Evolutionary conservation across 1,284 basidiomycete species (phyloP).

Genomic region (Gymnopus androsaceus): DNA sequence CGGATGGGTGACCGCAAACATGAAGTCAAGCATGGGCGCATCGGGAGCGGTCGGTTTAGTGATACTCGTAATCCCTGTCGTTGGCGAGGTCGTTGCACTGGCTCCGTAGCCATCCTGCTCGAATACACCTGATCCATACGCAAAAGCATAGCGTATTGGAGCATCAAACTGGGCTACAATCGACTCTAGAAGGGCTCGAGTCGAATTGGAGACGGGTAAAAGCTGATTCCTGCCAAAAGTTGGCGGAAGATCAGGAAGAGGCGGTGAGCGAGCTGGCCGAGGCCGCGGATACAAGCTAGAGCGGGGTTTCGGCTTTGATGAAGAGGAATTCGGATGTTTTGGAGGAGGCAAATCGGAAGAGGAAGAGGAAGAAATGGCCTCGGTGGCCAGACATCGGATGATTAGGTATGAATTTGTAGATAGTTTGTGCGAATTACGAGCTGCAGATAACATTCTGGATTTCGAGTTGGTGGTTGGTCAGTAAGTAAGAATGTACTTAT

Average conservation of each 20-base stretch:
- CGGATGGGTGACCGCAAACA: constrained; percentile 92
- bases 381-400: constrained; percentile 52
- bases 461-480: background rate
- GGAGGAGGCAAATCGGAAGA: constrained; percentile 34
- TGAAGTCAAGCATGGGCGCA: constrained; percentile 89
- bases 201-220: constrained; percentile 73
- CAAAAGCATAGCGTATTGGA: constrained; percentile 90
- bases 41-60: constrained; percentile 31
- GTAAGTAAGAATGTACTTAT: background rate
- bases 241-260: constrained; percentile 60
- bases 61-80: constrained; percentile 3
- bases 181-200: constrained; percentile 73
- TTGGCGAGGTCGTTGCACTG: constrained; percentile 14
- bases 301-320: constrained; percentile 25
- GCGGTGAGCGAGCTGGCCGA: constrained; percentile 47
- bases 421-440: constrained; percentile 7
- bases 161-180: constrained; percentile 80
- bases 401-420: constrained; percentile 14
- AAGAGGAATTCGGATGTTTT: constrained; percentile 26
- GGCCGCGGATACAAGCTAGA: constrained; percentile 52
- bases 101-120: constrained; percentile 76
- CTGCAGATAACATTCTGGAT: constrained; percentile 2
- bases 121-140: constrained; percentile 94
- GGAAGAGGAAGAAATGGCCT: constrained; percentile 39
- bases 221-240: constrained; percentile 83